Percentiles rank a stretch among this genome's conserved stretches.
Conservation (phyloP, 2,329 filamentous ascomycete species). For the Monascus ruber region DNA sequence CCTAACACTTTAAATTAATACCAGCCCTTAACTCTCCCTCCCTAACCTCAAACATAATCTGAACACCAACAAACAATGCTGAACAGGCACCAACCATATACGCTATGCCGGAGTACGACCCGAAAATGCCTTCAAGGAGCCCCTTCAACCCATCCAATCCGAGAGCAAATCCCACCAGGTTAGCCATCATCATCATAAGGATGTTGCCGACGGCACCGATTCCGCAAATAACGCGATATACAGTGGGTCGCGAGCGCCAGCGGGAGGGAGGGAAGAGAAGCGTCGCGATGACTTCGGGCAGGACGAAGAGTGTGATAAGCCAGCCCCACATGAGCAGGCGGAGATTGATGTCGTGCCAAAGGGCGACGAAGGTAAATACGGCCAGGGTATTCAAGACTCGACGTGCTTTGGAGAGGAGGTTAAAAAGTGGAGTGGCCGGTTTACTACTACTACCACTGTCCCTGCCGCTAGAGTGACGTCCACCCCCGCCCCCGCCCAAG, state of each 20-base stretch:
- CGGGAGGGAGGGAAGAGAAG: slow-evolving; percentile 61
- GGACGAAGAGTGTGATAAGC: slow-evolving; percentile 86
- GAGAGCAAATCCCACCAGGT: slow-evolving; percentile 88
- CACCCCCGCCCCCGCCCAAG: slow-evolving; percentile 55
- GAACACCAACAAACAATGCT: slow-evolving; percentile 72
- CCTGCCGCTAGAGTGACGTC: slow-evolving; percentile 12
- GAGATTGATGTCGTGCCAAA: slow-evolving; percentile 96
- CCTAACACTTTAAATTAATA: slow-evolving; percentile 68
- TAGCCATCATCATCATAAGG: slow-evolving; percentile 91
- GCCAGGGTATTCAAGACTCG: slow-evolving; percentile 65
- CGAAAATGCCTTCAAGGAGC: slow-evolving; percentile 63
- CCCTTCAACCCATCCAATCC: slow-evolving; percentile 77
- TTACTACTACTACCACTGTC: neutral
- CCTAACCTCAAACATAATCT: slow-evolving; percentile 93
- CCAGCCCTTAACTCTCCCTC: slow-evolving; percentile 75
- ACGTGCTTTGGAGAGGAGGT: slow-evolving; percentile 38
- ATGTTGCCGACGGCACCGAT: slow-evolving; percentile 73
- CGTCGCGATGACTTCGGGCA: slow-evolving; percentile 69
- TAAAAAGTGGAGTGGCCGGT: slow-evolving; percentile 34
- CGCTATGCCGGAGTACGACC: slow-evolving; percentile 60
- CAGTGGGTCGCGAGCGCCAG: slow-evolving; percentile 58
- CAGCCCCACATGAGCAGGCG: slow-evolving; percentile 90
- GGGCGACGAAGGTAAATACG: slow-evolving; percentile 91
- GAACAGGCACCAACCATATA: slow-evolving; percentile 63
- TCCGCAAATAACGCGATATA: slow-evolving; percentile 70